Evolutionary conservation across 2,329 filamentous ascomycete species (phyloP).

Genomic region (Chaetothyriales sp.): DNA sequence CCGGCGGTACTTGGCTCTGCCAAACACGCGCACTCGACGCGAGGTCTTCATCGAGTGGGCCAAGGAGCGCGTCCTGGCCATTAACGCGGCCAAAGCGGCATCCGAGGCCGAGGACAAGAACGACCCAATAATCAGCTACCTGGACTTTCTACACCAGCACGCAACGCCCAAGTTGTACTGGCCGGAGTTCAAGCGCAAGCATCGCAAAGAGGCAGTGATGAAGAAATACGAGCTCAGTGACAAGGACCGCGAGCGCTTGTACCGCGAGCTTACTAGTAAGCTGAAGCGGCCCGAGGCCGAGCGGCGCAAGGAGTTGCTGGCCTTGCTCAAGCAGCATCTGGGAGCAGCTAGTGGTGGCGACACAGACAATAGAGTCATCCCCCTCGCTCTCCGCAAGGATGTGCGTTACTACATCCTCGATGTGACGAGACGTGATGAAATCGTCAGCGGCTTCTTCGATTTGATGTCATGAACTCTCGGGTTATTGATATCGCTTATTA

Average conservation of each 20-base stretch:
- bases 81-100: slow-evolving; percentile 48
- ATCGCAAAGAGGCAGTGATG: slow-evolving; percentile 66
- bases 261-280: slow-evolving; percentile 32
- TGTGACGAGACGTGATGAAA: slow-evolving; percentile 10
- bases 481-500: no score
- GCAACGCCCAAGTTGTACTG: slow-evolving; percentile 90
- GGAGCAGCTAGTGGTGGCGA: not conserved
- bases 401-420: slow-evolving; percentile 13
- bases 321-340: slow-evolving; percentile 24
- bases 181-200: slow-evolving; percentile 91
- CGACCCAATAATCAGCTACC: slow-evolving; percentile 69
- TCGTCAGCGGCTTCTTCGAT: slow-evolving; percentile 12
- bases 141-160: slow-evolving; percentile 63
- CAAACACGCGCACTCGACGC: slow-evolving; percentile 64
- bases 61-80: slow-evolving; percentile 54
- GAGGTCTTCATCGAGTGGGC: slow-evolving; percentile 79
- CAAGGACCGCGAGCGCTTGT: slow-evolving; percentile 35
- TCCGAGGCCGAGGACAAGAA: slow-evolving; percentile 43
- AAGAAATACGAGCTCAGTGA: slow-evolving; percentile 30
- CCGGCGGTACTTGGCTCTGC: slow-evolving; percentile 66
- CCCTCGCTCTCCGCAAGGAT: slow-evolving; percentile 8
- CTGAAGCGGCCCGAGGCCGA: slow-evolving; percentile 32
- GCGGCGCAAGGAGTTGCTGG: slow-evolving; percentile 31
- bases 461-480: slow-evolving; percentile 1
- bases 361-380: slow-evolving; percentile 2